Conservation (phyloP, 2,329 filamentous ascomycete species). For the Colletotrichum sp. region DNA sequence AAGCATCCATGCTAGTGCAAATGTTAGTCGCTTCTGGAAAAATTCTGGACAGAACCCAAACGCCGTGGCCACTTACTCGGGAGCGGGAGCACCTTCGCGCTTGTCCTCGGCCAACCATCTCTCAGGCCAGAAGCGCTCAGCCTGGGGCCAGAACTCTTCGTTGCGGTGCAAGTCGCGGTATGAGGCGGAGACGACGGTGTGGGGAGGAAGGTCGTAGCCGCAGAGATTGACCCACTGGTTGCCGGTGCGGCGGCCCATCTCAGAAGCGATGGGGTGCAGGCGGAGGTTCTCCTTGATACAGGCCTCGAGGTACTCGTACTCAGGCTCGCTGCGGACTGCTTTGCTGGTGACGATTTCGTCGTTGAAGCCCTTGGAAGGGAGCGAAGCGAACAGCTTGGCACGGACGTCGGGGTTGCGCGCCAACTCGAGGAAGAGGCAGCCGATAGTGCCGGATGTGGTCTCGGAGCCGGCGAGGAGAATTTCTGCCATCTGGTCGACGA, state of each 20-base stretch:
- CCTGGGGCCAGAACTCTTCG: constrained; percentile 11
- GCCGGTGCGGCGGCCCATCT: constrained; percentile 18
- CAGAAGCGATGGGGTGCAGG: constrained; percentile 60
- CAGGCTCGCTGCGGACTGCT: background rate
- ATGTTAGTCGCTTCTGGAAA: background rate
- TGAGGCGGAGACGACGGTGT: constrained; percentile 17
- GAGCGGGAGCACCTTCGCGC: constrained; percentile 2
- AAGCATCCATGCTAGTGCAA: constrained; percentile 10
- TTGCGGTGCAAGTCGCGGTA: constrained; percentile 19
- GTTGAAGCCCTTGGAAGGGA: background rate
- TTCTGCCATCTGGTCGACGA: constrained; percentile 21
- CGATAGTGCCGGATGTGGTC: constrained; percentile 29
- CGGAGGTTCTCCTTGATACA: constrained; percentile 80
- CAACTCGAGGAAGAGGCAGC: constrained; percentile 29
- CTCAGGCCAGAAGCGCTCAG: constrained; percentile 14
- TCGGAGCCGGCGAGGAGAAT: constrained; percentile 31
- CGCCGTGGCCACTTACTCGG: background rate
- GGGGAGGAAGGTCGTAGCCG: constrained; percentile 15
- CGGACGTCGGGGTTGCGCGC: constrained; percentile 26
- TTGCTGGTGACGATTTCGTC: constrained; percentile 15
- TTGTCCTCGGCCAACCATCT: constrained; percentile 13
- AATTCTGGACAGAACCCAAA: background rate
- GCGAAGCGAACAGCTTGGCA: constrained; percentile 17
- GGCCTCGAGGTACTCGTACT: constrained; percentile 69
- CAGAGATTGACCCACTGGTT: constrained; percentile 15